Conservation (phyloP, 805 yeast species). For the Suhomyces sp. region DNA sequence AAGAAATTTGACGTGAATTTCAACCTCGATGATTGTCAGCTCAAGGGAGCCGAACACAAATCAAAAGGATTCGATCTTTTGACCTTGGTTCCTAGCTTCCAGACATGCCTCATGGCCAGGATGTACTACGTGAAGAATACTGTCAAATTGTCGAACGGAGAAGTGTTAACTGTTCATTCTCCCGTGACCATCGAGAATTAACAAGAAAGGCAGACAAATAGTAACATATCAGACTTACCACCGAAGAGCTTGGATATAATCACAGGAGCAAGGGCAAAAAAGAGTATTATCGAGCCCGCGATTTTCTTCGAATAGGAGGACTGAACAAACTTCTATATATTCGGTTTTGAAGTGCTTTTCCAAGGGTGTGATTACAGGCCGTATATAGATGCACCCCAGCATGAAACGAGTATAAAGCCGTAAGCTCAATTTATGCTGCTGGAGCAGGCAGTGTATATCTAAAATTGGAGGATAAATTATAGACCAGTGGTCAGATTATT, state of each 20-base stretch:
- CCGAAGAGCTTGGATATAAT: background rate
- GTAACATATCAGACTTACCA: background rate
- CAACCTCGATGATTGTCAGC: constrained; percentile 26
- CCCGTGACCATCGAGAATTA: constrained; percentile 32
- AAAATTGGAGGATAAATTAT: too few species aligned
- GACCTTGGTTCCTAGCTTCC: constrained; percentile 40
- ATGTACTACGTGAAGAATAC: constrained; percentile 33
- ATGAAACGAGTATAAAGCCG: too few species aligned
- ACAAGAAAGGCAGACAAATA: background rate
- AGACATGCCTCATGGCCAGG: constrained; percentile 35
- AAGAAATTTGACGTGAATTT: constrained; percentile 29
- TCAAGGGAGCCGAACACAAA: constrained; percentile 23
- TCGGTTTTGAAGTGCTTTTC: too few species aligned
- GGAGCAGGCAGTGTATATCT: too few species aligned
- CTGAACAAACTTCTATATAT: too few species aligned
- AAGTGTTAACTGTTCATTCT: constrained; percentile 29
- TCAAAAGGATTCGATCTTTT: constrained; percentile 24
- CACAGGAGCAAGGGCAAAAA: too few species aligned
- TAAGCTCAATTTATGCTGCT: too few species aligned
- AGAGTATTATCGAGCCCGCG: too few species aligned
- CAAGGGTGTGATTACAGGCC: too few species aligned
- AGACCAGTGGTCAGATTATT: too few species aligned
- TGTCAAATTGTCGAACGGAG: constrained; percentile 30
- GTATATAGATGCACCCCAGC: too few species aligned
- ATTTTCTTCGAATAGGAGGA: too few species aligned